Evolutionary conservation across 78 protist species (phyloP).

Genomic region (Dictyostelium intermedium): DNA sequence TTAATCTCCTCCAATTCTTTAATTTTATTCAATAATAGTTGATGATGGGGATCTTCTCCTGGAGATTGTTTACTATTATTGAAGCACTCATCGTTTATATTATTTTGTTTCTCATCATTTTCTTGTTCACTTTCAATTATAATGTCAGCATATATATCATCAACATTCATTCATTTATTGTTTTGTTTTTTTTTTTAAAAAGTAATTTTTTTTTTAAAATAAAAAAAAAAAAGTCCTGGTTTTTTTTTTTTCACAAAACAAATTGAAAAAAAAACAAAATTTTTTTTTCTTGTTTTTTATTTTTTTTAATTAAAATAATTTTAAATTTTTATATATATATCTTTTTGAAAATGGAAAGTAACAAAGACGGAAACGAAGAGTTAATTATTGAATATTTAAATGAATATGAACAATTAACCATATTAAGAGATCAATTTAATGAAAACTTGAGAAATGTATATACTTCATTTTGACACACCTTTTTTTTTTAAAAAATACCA

Average conservation of each 20-base stretch:
- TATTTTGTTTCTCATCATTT: background rate
- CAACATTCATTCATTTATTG: constrained; percentile 10
- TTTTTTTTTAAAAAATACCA: too few species aligned
- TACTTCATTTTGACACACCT: background rate
- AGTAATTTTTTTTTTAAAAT: too few species aligned
- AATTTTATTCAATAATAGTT: background rate
- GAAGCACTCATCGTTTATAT: background rate
- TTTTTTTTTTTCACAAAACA: too few species aligned
- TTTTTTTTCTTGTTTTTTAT: too few species aligned
- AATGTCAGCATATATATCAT: constrained; percentile 14
- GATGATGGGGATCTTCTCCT: background rate
- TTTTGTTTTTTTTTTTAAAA: too few species aligned
- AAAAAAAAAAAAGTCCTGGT: too few species aligned
- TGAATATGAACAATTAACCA: background rate
- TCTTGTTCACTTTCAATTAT: background rate
- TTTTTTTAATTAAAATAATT: too few species aligned
- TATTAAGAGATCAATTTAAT: background rate
- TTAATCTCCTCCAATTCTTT: background rate
- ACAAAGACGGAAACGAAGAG: background rate
- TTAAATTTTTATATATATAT: too few species aligned
- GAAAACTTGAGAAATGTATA: background rate
- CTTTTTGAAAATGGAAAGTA: background rate
- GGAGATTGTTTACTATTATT: background rate
- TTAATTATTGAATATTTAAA: background rate
- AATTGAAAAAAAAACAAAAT: background rate